Base-by-base conservation (phyloP, 2,329 filamentous ascomycete genomes). In the Cordyceps javanica region DNA sequence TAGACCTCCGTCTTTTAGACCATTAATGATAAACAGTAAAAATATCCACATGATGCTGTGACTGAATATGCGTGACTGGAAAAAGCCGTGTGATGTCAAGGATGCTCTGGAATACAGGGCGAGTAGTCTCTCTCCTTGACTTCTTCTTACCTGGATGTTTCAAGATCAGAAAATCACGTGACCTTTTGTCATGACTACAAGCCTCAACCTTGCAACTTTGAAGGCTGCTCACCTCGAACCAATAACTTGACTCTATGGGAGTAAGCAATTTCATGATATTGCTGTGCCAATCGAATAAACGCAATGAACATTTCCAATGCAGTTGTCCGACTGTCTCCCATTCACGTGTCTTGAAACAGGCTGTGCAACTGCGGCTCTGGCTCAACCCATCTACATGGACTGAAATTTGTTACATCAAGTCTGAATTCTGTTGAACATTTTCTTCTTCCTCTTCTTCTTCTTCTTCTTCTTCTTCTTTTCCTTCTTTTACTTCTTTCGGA, bases 1-100 rank as follows among this genome's bases (percentile, higher is more conserved):
- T 70, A 72, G 67, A 62, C 42, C 54, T 66, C 65, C 62, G 67
- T 70, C 65, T 67, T 64, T 63, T 72, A 73, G 70, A 74, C 70
- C 70, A 68, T 64, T 74, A 74, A 75, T 75, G 67, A 73, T 73
- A 73, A 74, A 74, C 70, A 68, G 66, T 71, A 72, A 72, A 74
- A 72, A 67, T 53, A 23, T 39, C n/a, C 10, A n/a, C 4, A 21
- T 48, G 19, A 25, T 41, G 25, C 25, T 28, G 54, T 49, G 25
- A 36, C 14, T 25, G n/a, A n/a, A n/a, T n/a, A n/a, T n/a, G n/a
- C n/a, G n/a, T n/a, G n/a, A n/a, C n/a, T n/a, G n/a, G n/a, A n/a
- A n/a, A n/a, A n/a, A n/a, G n/a, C n/a, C n/a, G 21, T 25, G 3
- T 45, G 32, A 5, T 16, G 34, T 19, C 7, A 14, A 7, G 4